Conservation (phyloP, 768 basidiomycete genomes). For the Kwoniella sp. region DNA sequence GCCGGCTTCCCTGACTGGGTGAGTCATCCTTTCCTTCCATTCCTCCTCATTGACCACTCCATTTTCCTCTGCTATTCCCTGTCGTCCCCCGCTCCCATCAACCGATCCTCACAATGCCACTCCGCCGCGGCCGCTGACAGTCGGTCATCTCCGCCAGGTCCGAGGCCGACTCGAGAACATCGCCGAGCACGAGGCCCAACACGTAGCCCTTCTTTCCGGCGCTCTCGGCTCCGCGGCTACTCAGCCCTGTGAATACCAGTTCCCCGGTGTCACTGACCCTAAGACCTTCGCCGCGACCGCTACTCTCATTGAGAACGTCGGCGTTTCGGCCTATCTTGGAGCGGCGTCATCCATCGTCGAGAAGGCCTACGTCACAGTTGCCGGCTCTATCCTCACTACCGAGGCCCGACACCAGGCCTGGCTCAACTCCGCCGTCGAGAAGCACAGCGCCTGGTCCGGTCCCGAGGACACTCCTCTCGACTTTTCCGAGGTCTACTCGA, state of each 20-base stretch:
- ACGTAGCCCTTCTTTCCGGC: slow-evolving; percentile 63
- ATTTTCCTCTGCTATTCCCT: background rate
- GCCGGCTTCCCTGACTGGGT: slow-evolving; percentile 60
- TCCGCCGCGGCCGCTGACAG: background rate
- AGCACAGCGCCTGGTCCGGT: slow-evolving; percentile 64
- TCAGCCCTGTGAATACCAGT: slow-evolving; percentile 66
- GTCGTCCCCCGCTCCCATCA: background rate
- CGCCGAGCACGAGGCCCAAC: slow-evolving; percentile 62
- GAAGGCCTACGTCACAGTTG: slow-evolving; percentile 61
- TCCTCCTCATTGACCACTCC: background rate
- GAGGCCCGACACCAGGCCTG: slow-evolving; percentile 70
- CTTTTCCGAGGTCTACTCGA: slow-evolving; percentile 61
- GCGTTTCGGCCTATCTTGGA: slow-evolving; percentile 66
- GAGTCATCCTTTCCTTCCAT: background rate
- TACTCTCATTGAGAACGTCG: slow-evolving; percentile 64
- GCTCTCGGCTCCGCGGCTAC: slow-evolving; percentile 61
- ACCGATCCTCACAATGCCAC: background rate
- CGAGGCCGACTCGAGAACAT: slow-evolving; percentile 60
- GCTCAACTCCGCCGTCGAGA: slow-evolving; percentile 62
- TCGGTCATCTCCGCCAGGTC: slow-evolving; percentile 8
- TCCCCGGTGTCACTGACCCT: slow-evolving; percentile 61
- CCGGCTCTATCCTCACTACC: slow-evolving; percentile 66
- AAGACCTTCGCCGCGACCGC: slow-evolving; percentile 62
- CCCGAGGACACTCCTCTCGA: slow-evolving; percentile 63
- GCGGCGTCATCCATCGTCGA: slow-evolving; percentile 56